These are phyloP conservation scores for Firmiana major DNA, from an alignment of 345 rosid species.

Conservation along the genomic window DNA sequence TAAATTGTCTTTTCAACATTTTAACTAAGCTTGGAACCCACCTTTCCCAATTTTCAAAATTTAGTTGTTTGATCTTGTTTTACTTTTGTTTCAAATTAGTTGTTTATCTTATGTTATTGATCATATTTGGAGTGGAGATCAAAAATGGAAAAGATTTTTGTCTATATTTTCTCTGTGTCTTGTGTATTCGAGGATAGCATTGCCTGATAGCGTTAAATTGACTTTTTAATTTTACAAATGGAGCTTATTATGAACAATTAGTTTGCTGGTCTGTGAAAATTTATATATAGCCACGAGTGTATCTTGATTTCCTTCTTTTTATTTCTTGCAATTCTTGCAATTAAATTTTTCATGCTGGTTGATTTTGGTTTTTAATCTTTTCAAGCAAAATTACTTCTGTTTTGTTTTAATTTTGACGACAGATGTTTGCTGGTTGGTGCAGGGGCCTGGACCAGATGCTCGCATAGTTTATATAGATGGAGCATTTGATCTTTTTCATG, in stretches of 20 bases:
- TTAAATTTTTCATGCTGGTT: neutral
- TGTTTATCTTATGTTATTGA: neutral
- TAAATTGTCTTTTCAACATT: neutral
- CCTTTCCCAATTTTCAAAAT: neutral
- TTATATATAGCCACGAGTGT: neutral
- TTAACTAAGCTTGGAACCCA: neutral
- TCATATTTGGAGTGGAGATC: neutral
- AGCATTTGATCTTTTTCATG: constrained; percentile 83
- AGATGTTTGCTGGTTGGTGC: constrained; percentile 16
- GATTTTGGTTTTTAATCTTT: neutral
- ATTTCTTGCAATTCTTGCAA: neutral
- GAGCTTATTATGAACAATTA: neutral
- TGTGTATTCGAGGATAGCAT: neutral
- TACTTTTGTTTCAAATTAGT: no score
- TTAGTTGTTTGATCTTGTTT: neutral
- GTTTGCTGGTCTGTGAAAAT: neutral
- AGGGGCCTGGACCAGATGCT: constrained; percentile 72
- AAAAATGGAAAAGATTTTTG: neutral
- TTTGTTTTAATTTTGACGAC: neutral
- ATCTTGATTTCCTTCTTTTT: neutral
- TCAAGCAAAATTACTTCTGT: neutral
- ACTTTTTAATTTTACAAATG: neutral
- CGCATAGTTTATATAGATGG: constrained; percentile 72
- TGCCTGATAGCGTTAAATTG: neutral
- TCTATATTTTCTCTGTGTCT: neutral